Conservation (phyloP, 2,329 filamentous ascomycete species). For the Cercospora janseana region DNA sequence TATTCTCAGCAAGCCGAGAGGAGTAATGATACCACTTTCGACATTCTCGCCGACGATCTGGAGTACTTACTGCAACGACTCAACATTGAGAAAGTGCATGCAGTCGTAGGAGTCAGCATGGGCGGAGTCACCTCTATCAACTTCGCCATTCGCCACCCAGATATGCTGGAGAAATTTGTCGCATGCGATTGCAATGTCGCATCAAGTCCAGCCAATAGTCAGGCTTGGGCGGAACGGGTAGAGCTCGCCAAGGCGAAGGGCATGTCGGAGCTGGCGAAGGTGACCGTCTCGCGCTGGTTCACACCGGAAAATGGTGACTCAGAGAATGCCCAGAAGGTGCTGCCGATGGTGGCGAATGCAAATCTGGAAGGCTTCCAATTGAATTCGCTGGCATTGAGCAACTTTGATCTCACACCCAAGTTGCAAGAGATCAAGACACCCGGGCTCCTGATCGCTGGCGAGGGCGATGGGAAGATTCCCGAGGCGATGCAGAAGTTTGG, state of each 20-base stretch:
- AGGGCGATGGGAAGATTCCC: conserved; percentile 70
- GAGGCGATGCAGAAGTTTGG: conserved; percentile 72
- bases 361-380: conserved; percentile 67
- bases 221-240: conserved; percentile 76
- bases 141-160: conserved; percentile 65
- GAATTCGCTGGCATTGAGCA: conserved; percentile 67
- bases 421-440: conserved; percentile 58
- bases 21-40: conserved; percentile 53
- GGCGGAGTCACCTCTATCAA: conserved; percentile 77
- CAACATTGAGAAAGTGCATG: conserved; percentile 64
- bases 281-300: conserved; percentile 78
- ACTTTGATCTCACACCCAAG: conserved; percentile 63
- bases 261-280: conserved; percentile 58
- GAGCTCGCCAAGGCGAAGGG: conserved; percentile 51
- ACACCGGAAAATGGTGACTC: conserved; percentile 59
- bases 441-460: conserved; percentile 69
- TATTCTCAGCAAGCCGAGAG: conserved; percentile 49
- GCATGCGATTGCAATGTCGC: conserved; percentile 76
- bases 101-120: conserved; percentile 73
- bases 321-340: conserved; percentile 58
- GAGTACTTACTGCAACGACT: conserved; percentile 65
- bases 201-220: conserved; percentile 69
- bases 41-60: conserved; percentile 67
- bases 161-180: conserved; percentile 60
- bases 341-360: conserved; percentile 67